Evolutionary conservation across 2,329 filamentous ascomycete species (phyloP), one percentile per base, ranked within the genome.

Genomic region (Biscogniauxia marginata): DNA sequence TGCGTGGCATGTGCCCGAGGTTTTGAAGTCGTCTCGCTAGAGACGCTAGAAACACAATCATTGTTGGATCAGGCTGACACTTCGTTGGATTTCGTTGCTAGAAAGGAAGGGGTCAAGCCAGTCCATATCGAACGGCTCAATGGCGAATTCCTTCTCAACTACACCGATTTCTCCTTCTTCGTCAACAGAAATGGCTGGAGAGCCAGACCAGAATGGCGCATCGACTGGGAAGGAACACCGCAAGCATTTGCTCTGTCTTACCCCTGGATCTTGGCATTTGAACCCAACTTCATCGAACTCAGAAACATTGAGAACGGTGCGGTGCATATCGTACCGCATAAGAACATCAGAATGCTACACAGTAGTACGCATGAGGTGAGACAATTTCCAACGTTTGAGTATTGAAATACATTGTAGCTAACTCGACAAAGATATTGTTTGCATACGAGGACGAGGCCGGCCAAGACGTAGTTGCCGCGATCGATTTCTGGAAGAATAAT

Each of bases 151-250:
- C 75, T 99, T 65, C 86, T 99, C 62, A 98, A 97, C 75, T 99
- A 99, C 77, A 95, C 91, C 4, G 95, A 99, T 73, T 99, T 97
- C 75, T 96, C 91, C 11, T 99, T 99, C 84, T 99, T 98, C 69
- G 95, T 99, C 71, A 98, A 99, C 75, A 86, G 95, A 67, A 98
- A 99, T 73, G 95, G 95, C 39, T 99, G 95, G 95, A 87, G 95
- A 61, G 93, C 93, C 53, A 84, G 93, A 67, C 92, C 93, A 4
- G 95, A 99, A 74, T 99, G 95, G 95, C 88, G 89, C 67, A 96
- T 99, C 70, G 89, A 93, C 62, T 99, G 95, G 95, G 95, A 99
- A 77, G 95, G 95, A 55, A 90, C 86, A 46, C 95, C 95, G 44
- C 89, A 91, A 67, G 88, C 87, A 56, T 99, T 99, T 74, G 95